Conservation (phyloP, 306 rosid genomes). For the Ziziphus jujuba region DNA sequence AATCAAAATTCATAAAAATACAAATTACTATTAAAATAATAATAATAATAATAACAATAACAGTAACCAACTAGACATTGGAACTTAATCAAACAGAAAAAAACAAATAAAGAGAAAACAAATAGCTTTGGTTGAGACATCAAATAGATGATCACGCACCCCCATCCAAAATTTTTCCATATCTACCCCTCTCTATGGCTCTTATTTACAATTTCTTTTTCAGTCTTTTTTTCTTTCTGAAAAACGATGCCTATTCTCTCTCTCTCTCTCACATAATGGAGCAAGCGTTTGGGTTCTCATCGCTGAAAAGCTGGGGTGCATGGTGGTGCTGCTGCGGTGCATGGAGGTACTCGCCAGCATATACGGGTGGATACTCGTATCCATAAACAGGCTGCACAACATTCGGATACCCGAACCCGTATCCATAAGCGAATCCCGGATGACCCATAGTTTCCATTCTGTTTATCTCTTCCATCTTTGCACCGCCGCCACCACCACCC, state of each 20-base stretch:
- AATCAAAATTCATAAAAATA: too few relatives aligned
- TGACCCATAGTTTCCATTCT: slow-evolving; percentile 27
- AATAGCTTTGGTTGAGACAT: not conserved
- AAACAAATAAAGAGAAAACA: not conserved
- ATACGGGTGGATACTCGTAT: slow-evolving; percentile 30
- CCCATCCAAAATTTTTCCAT: slow-evolving; percentile 21
- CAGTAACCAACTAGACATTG: slow-evolving; percentile 18
- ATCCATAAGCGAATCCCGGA: slow-evolving; percentile 26
- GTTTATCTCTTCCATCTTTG: slow-evolving; percentile 25
- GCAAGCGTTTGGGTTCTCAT: slow-evolving; percentile 89
- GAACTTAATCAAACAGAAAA: not conserved
- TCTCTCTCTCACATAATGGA: slow-evolving; percentile 47
- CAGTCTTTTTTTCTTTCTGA: not conserved
- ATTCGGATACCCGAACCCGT: slow-evolving; percentile 12
- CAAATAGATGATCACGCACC: not conserved
- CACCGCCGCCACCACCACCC: slow-evolving; percentile 25
- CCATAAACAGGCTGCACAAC: slow-evolving; percentile 29
- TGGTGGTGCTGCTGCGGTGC: slow-evolving; percentile 49
- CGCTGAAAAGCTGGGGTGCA: slow-evolving; percentile 70
- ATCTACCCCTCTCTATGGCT: slow-evolving; percentile 19
- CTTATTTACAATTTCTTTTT: slow-evolving; percentile 34
- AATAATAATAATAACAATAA: slow-evolving; percentile 1
- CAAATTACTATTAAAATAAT: not conserved
- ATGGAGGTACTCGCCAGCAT: slow-evolving; percentile 34
- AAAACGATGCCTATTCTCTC: too few relatives aligned